A percentile compares a stretch with the other conserved stretches of the same genome.
Conservation (phyloP, 306 rosid species). For the Rosa rugosa region DNA sequence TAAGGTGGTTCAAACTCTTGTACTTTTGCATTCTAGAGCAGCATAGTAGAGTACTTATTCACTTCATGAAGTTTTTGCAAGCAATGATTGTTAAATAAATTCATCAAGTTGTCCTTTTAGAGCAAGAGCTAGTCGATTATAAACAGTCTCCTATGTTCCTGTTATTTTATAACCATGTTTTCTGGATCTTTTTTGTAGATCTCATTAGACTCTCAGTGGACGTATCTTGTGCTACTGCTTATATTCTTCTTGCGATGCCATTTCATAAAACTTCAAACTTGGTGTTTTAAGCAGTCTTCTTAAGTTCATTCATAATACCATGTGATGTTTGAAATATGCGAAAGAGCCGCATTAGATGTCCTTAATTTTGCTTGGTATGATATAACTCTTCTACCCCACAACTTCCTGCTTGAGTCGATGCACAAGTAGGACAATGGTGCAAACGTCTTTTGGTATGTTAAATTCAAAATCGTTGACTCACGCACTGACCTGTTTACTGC, state of each 20-base stretch:
- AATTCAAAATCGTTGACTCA: not conserved
- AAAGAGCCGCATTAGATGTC: not conserved
- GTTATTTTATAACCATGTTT: not conserved
- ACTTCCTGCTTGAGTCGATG: not conserved
- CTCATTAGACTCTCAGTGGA: not conserved
- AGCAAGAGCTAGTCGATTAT: not conserved
- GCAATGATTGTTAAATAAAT: not conserved
- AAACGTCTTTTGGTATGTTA: not conserved
- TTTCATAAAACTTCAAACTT: not conserved
- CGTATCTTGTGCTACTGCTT: not conserved
- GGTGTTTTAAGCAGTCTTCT: not conserved
- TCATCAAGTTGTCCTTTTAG: not conserved
- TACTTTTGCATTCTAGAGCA: not conserved
- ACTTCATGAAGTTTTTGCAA: not conserved
- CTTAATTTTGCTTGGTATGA: not conserved
- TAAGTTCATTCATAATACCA: not conserved
- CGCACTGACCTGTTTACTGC: not conserved
- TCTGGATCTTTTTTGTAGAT: not conserved
- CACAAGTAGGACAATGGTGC: not conserved
- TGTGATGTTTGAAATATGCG: not conserved
- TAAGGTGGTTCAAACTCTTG: not conserved
- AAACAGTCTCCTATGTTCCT: too few species aligned
- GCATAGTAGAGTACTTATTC: not conserved
- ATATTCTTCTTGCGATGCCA: not conserved
- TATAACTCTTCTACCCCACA: not conserved